phyloP scores from a whole-genome alignment of 73 alveolate genomes.

The Paramecium tetraurelia region DNA sequence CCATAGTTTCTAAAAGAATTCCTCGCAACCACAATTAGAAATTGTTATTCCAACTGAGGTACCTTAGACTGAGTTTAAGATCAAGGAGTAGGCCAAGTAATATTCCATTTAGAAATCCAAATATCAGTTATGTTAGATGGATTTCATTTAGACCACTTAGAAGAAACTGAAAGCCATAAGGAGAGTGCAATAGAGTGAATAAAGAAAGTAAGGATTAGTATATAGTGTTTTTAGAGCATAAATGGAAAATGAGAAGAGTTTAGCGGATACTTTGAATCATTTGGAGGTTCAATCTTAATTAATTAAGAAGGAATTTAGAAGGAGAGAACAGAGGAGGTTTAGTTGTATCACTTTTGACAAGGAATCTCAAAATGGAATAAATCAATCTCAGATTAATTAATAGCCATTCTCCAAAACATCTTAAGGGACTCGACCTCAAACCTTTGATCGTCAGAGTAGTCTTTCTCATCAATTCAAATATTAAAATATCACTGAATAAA shows the following conservation, averaged over 20 bases:
- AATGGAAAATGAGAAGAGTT: neutral
- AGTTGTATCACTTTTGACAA: conserved; percentile 9
- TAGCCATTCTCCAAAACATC: neutral
- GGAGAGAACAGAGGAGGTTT: neutral
- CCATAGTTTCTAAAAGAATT: neutral
- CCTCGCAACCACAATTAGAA: neutral
- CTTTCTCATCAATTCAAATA: neutral
- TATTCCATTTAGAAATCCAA: neutral
- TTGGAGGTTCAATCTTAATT: neutral
- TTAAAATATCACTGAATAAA: neutral
- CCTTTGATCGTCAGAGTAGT: neutral
- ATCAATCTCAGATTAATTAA: neutral
- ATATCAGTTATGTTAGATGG: neutral
- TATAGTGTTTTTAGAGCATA: neutral
- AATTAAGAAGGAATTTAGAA: neutral
- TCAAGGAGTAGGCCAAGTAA: neutral
- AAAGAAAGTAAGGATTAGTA: neutral
- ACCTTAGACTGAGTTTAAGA: neutral
- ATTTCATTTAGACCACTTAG: neutral
- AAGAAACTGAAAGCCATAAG: neutral
- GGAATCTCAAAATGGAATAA: neutral
- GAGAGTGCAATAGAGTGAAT: neutral
- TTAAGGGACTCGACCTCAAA: neutral
- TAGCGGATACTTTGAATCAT: conserved; percentile 1
- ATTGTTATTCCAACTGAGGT: neutral